Evolutionary conservation across 2,329 filamentous ascomycete species (phyloP).

Genomic region (Xenosphaeropsis pyriputrescens): DNA sequence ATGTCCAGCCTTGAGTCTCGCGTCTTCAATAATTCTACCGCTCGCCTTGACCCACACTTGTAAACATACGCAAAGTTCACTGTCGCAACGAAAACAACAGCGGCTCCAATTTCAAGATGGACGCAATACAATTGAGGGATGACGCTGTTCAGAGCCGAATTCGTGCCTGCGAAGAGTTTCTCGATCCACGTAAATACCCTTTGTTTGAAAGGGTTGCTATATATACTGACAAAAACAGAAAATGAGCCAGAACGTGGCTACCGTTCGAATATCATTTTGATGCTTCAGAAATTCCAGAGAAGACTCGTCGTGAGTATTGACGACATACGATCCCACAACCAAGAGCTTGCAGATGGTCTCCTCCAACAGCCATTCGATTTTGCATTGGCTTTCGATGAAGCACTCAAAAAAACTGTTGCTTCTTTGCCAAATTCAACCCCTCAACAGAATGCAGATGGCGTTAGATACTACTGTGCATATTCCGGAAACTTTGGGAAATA

Average conservation of each 20-base stretch:
- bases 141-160: constrained; percentile 74
- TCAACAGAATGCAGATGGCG: constrained; percentile 63
- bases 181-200: constrained; percentile 65
- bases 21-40: neutral
- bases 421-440: constrained; percentile 63
- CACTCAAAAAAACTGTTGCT: constrained; percentile 76
- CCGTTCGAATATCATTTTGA: constrained; percentile 72
- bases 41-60: neutral
- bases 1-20: neutral
- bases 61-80: too few species aligned
- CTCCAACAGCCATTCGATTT: constrained; percentile 82
- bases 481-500: constrained; percentile 91
- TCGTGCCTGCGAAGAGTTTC: constrained; percentile 78
- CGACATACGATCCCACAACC: constrained; percentile 77
- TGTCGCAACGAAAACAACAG: neutral
- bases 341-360: constrained; percentile 64
- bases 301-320: constrained; percentile 66
- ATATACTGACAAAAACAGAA: constrained; percentile 22
- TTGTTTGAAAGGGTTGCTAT: neutral
- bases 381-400: constrained; percentile 74
- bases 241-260: constrained; percentile 54
- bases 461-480: constrained; percentile 92
- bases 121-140: constrained; percentile 63
- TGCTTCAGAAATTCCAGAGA: constrained; percentile 53
- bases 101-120: constrained; percentile 29